These are phyloP conservation scores for Nothophytophthora sp. DNA, from an alignment of 352 stramenopile genomes.

Conservation along the genomic window DNA sequence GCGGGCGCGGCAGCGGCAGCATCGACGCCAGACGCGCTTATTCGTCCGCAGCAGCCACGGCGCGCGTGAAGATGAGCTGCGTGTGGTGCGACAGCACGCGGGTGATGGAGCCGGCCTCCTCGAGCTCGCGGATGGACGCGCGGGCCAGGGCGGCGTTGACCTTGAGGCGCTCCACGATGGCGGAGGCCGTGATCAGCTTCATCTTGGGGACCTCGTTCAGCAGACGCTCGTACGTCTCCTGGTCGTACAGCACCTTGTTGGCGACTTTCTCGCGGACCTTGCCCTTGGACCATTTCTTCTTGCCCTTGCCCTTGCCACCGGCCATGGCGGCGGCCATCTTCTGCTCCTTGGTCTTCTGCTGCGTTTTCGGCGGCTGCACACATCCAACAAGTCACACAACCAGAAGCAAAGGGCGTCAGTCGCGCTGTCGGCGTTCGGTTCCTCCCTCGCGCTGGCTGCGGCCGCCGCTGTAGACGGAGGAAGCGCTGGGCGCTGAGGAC, in stretches of 20 bases:
- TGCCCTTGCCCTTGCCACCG: slow-evolving; percentile 97
- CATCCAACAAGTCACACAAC: slow-evolving; percentile 16
- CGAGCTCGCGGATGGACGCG: slow-evolving; percentile 96
- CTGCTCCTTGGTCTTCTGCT: slow-evolving; percentile 99
- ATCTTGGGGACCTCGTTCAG: slow-evolving; percentile 99
- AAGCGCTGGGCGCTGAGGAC: no score
- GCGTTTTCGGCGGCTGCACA: slow-evolving; percentile 96
- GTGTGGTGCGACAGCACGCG: slow-evolving; percentile 94
- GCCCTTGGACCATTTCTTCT: slow-evolving; percentile 99
- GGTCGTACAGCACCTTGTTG: slow-evolving; percentile 99
- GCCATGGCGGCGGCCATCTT: slow-evolving; percentile 99
- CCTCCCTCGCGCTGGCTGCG: no score
- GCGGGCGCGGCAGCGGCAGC: slow-evolving; percentile 8
- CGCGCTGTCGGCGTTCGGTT: no score
- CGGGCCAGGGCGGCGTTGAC: slow-evolving; percentile 98
- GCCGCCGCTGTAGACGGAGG: no score
- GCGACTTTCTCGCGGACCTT: slow-evolving; percentile 99
- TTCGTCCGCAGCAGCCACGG: slow-evolving; percentile 80
- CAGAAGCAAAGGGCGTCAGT: slow-evolving; percentile 15
- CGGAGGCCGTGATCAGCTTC: slow-evolving; percentile 99
- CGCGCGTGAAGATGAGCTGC: slow-evolving; percentile 99
- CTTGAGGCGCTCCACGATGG: slow-evolving; percentile 99
- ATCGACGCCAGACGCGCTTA: slow-evolving; percentile 30
- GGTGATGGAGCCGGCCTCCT: slow-evolving; percentile 96
- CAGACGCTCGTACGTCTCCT: slow-evolving; percentile 99